Conservation (phyloP, 108 stramenopile genomes). For the Chaetoceros tenuissimus region DNA sequence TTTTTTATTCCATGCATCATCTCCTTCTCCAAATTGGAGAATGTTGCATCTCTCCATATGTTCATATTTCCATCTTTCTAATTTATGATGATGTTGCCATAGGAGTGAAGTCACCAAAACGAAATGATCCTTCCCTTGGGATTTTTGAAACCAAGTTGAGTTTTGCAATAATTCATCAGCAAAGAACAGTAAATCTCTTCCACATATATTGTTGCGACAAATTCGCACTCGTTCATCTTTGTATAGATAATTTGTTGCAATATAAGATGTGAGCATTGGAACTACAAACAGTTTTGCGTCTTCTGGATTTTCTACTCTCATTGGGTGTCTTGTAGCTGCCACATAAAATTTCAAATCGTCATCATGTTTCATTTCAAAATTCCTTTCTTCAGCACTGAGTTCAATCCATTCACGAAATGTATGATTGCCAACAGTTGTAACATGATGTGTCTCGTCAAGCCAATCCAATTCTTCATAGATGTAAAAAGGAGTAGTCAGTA, state of each 20-base stretch:
- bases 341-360: no score
- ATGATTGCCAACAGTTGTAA: not conserved
- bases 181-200: not conserved
- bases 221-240: no score
- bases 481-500: slow-evolving; percentile 15
- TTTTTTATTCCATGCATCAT: no score
- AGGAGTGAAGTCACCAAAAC: slow-evolving; percentile 3
- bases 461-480: slow-evolving; percentile 19
- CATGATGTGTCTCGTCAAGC: slow-evolving; percentile 7
- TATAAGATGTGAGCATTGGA: slow-evolving; percentile 7
- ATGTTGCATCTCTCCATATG: not conserved
- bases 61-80: no score
- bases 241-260: no score
- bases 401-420: not conserved
- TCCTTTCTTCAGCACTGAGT: not conserved
- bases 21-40: not conserved
- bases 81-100: not conserved
- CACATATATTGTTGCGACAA: not conserved
- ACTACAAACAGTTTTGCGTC: slow-evolving; percentile 21
- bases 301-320: slow-evolving; percentile 11
- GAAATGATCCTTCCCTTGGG: no score
- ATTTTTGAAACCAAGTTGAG: slow-evolving; percentile 3
- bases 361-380: slow-evolving; percentile 1
- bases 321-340: slow-evolving; percentile 13
- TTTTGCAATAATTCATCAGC: slow-evolving; percentile 1